These are phyloP conservation scores for Wickerhamiella parazyma DNA, from an alignment of 805 yeast species.

Conservation along the genomic window DNA sequence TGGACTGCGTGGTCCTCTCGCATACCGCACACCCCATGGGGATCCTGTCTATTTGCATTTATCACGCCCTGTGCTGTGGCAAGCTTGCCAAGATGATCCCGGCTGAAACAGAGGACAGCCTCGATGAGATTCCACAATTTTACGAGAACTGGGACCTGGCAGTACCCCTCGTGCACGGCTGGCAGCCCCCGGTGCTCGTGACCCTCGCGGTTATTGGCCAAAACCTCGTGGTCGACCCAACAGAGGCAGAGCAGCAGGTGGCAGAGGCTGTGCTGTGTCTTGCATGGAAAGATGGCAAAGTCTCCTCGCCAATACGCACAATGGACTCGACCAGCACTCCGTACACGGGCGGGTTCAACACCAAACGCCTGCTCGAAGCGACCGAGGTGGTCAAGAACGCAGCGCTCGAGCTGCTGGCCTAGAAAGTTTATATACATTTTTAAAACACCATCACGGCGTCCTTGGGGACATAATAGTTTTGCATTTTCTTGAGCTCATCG, in stretches of 20 bases:
- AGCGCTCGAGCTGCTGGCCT: neutral
- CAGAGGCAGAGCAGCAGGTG: slow-evolving; percentile 77
- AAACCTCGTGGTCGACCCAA: slow-evolving; percentile 65
- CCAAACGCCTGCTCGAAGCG: slow-evolving; percentile 34
- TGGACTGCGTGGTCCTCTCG: slow-evolving; percentile 70
- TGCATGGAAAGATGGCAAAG: slow-evolving; percentile 54
- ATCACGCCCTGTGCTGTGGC: slow-evolving; percentile 69
- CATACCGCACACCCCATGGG: slow-evolving; percentile 71
- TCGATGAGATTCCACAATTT: slow-evolving; percentile 82
- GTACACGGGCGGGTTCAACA: slow-evolving; percentile 35
- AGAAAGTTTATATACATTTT: slow-evolving; percentile 9
- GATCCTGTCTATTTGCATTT: slow-evolving; percentile 63
- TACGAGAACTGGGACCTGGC: slow-evolving; percentile 74
- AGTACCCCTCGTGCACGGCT: slow-evolving; percentile 31
- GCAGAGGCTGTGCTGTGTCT: slow-evolving; percentile 70
- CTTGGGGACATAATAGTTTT: slow-evolving; percentile 30
- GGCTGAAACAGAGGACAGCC: slow-evolving; percentile 33
- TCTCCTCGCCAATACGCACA: slow-evolving; percentile 61
- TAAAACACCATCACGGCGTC: slow-evolving; percentile 18
- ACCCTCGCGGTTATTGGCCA: slow-evolving; percentile 67
- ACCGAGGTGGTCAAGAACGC: slow-evolving; percentile 39
- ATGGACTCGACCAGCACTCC: slow-evolving; percentile 41
- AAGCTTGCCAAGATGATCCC: slow-evolving; percentile 60
- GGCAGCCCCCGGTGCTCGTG: slow-evolving; percentile 64
- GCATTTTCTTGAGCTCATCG: slow-evolving; percentile 38